phyloP scores from a whole-genome alignment of 2,329 filamentous ascomycete genomes.

The Pyrenophora seminiperda region DNA sequence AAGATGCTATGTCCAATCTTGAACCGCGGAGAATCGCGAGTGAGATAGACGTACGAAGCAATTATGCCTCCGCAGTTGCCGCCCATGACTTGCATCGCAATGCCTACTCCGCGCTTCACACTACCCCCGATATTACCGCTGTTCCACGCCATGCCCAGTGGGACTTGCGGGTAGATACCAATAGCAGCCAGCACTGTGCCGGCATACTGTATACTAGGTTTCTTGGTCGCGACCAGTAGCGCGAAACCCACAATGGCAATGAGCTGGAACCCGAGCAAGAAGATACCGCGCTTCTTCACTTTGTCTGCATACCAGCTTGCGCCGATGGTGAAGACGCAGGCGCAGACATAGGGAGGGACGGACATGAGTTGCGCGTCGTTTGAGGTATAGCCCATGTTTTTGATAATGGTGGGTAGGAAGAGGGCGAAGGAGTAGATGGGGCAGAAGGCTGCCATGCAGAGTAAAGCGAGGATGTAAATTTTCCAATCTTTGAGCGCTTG shows the following conservation, averaged over 20 bases:
- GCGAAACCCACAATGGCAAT: slow-evolving; percentile 61
- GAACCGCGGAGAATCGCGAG: slow-evolving; percentile 52
- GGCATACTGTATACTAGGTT: slow-evolving; percentile 39
- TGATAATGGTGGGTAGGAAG: slow-evolving; percentile 64
- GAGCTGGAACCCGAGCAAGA: slow-evolving; percentile 40
- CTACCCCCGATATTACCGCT: slow-evolving; percentile 63
- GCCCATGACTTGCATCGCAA: slow-evolving; percentile 62
- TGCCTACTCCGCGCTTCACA: slow-evolving; percentile 61
- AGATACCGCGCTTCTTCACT: slow-evolving; percentile 37
- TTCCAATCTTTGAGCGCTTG: slow-evolving; percentile 51
- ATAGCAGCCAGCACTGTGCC: slow-evolving; percentile 43
- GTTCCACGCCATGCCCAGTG: slow-evolving; percentile 63
- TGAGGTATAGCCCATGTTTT: slow-evolving; percentile 64
- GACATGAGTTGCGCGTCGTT: slow-evolving; percentile 44
- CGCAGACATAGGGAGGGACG: slow-evolving; percentile 65
- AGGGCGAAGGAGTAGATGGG: slow-evolving; percentile 54
- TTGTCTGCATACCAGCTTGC: slow-evolving; percentile 40
- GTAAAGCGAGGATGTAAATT: slow-evolving; percentile 51
- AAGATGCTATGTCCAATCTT: slow-evolving; percentile 54
- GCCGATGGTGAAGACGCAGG: slow-evolving; percentile 44
- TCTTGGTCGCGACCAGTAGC: slow-evolving; percentile 36
- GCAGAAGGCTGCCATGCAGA: slow-evolving; percentile 48
- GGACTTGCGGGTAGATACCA: slow-evolving; percentile 61
- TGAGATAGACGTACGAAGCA: slow-evolving; percentile 56
- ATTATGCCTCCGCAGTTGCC: slow-evolving; percentile 76